phyloP scores from a whole-genome alignment of 73 alveolate species.

The Breviolum minutum region DNA sequence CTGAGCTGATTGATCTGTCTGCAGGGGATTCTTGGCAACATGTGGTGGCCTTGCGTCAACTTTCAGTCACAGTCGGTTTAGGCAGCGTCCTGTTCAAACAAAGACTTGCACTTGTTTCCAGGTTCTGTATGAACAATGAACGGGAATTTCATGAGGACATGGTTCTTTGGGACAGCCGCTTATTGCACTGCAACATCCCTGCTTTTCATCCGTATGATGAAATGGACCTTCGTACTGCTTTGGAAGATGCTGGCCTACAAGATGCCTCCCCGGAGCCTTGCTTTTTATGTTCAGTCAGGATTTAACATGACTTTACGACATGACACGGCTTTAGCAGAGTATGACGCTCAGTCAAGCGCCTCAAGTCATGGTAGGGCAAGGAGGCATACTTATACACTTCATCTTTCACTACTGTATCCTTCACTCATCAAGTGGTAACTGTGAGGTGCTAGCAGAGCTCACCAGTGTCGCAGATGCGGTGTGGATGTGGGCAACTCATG shows the following conservation, averaged over 20 bases:
- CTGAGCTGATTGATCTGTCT: not conserved
- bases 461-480: conserved; percentile 82
- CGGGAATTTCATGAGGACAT: conserved; percentile 21
- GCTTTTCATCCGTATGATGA: conserved; percentile 48
- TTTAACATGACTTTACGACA: not conserved
- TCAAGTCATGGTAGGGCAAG: not conserved
- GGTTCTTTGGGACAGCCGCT: conserved; percentile 78
- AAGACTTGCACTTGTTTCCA: not conserved
- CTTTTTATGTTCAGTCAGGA: not conserved
- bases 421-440: not conserved
- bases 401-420: not conserved
- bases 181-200: conserved; percentile 59
- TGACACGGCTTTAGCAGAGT: not conserved
- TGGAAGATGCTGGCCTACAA: not conserved
- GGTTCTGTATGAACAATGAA: not conserved
- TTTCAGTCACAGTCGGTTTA: too few species aligned
- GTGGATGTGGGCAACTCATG: conserved; percentile 49
- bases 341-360: too few species aligned
- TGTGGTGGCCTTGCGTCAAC: not conserved
- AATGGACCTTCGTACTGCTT: conserved; percentile 1
- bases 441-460: not conserved
- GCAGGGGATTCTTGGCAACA: conserved; percentile 1
- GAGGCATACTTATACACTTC: not conserved
- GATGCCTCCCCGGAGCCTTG: not conserved
- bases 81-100: too few species aligned